These are phyloP conservation scores for Suhomyces wounanorum DNA, from an alignment of 1,139 yeast genomes.

Conservation along the genomic window DNA sequence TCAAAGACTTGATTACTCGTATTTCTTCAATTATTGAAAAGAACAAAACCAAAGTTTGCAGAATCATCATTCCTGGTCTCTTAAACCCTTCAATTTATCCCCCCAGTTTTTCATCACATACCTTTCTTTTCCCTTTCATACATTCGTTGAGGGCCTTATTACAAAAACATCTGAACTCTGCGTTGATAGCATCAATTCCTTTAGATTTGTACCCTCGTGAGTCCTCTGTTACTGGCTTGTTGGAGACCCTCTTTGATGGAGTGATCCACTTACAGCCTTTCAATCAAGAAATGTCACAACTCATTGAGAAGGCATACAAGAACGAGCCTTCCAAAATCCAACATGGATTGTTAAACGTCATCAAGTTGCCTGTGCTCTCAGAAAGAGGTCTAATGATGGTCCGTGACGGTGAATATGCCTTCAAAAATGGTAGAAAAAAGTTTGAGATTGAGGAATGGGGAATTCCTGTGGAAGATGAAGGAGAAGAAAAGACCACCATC, in stretches of 20 bases:
- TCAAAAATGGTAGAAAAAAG: conserved; percentile 77
- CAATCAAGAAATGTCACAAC: conserved; percentile 67
- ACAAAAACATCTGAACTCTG: conserved; percentile 51
- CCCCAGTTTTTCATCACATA: conserved; percentile 51
- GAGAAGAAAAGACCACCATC: conserved; percentile 30
- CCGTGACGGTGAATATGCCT: conserved; percentile 77
- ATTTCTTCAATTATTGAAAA: conserved; percentile 44
- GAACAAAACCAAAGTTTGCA: conserved; percentile 46
- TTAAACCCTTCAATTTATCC: conserved; percentile 78
- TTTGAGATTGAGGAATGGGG: conserved; percentile 93
- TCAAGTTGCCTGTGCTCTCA: conserved; percentile 70
- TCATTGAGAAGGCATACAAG: conserved; percentile 67
- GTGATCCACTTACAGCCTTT: conserved; percentile 81
- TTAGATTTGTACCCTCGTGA: conserved; percentile 67
- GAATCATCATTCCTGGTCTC: conserved; percentile 74
- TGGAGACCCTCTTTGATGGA: conserved; percentile 68
- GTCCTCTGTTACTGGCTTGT: conserved; percentile 46
- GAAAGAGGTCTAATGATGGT: conserved; percentile 81
- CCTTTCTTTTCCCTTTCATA: conserved; percentile 59
- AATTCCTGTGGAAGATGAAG: conserved; percentile 86
- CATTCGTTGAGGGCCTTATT: conserved; percentile 60
- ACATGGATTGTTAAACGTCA: conserved; percentile 82
- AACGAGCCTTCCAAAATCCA: conserved; percentile 74
- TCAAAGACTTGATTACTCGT: conserved; percentile 35
- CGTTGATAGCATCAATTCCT: conserved; percentile 57